Base-by-base conservation (phyloP, 202 grass and related monocot species). In the Schoenoplectus triqueter region DNA sequence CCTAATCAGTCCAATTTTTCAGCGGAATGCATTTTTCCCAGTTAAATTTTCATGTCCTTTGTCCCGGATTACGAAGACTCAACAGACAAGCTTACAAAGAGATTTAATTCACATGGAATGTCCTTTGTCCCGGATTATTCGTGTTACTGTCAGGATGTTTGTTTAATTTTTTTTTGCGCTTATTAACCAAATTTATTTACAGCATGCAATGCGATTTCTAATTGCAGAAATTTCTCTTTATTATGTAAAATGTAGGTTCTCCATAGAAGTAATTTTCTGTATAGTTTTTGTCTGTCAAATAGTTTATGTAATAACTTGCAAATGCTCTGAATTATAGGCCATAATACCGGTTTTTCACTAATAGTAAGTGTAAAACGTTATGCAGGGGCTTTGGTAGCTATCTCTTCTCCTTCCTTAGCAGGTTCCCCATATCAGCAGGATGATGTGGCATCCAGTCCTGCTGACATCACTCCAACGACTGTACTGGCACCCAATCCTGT, bases 361-460 rank as follows among this genome's bases (percentile, higher is more conserved):
- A 55, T 42, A 2, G 1, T 10, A 78, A 44, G 31, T 78, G 60
- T 54, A 78, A 78, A 69, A 50, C 10, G 2, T 2, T 31, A 54
- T 83, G 22, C 49, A 97, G 94, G 89, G 88, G 89, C 63, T 78
- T 79, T 70, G 78, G 73, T 92, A 83, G 87, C 68, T 66, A 85
- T 85, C 70, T 65, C 88, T 92, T 87, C 91, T 67, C 60, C 48
- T 20, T 79, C 0, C 20, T 73, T 52, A 63, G 72, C 56, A 52
- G 71, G 86, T 84, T 84, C 89, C 15, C 91, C 86, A 50, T 64
- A 15, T 21, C 62, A 82, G 66, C 73, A 88, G 87, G 93, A 83
- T 69, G 86, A 54, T 2, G 63, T 88, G 74, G 61, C 81, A 82
- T 88, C 85, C 70, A 87, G 70, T 80, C 91, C 91, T 88, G 87